Conservation (phyloP, 495 filamentous ascomycete genomes). For the Aspergillus nidulans region DNA sequence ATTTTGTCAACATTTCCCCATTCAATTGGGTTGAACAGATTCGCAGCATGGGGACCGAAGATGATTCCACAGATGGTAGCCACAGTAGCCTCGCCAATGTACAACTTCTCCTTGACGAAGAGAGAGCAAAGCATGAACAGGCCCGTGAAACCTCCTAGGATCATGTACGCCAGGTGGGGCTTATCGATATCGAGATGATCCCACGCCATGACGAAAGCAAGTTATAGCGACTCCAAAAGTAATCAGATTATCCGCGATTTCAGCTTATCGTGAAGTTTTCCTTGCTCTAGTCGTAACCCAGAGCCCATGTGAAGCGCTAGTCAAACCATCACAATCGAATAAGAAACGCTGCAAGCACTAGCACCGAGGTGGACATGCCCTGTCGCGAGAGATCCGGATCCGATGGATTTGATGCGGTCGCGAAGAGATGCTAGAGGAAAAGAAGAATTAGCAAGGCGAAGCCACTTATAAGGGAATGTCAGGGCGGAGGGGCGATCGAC, state of each 20-base stretch:
- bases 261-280: background rate
- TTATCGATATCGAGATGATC: conserved; percentile 87
- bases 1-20: conserved; percentile 97
- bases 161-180: conserved; percentile 97
- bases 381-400: conserved; percentile 6
- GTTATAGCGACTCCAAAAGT: background rate
- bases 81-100: conserved; percentile 97
- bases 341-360: conserved; percentile 6
- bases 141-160: conserved; percentile 94
- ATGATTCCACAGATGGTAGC: conserved; percentile 96
- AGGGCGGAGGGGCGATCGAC: conserved; percentile 1
- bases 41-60: conserved; percentile 91
- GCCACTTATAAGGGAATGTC: background rate
- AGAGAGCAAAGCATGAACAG: conserved; percentile 98
- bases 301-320: background rate
- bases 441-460: background rate
- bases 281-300: background rate
- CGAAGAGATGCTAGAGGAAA: background rate
- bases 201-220: conserved; percentile 69
- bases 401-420: background rate
- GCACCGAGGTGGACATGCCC: conserved; percentile 3
- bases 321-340: conserved; percentile 8
- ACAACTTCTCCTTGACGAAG: conserved; percentile 96
- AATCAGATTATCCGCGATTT: background rate
- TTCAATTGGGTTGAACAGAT: conserved; percentile 74